Percentiles rank a stretch among this genome's conserved stretches.
Evolutionary conservation across 2,329 filamentous ascomycete genomes (phyloP).

Genomic region (Fusarium avenaceum): DNA sequence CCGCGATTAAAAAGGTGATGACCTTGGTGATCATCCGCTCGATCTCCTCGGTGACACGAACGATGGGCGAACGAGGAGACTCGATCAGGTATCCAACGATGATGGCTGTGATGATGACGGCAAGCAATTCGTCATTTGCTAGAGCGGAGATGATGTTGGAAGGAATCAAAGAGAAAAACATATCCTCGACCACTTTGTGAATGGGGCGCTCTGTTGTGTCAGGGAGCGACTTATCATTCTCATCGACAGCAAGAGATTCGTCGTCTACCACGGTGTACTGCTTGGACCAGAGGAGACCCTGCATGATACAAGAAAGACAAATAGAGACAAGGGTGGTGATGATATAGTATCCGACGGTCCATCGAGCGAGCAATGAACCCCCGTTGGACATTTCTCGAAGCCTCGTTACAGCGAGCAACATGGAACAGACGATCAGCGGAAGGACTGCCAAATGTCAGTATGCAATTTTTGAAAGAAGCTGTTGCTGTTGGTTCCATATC

Average conservation of each 20-base stretch:
- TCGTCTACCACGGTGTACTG: constrained; percentile 58
- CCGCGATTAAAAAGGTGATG: constrained; percentile 63
- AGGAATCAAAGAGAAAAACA: constrained; percentile 65
- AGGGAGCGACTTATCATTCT: constrained; percentile 28
- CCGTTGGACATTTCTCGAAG: constrained; percentile 61
- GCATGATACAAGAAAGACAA: constrained; percentile 61
- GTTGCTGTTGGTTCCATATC: not conserved
- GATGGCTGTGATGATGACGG: constrained; percentile 62
- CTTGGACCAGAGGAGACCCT: constrained; percentile 62
- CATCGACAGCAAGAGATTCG: constrained; percentile 48
- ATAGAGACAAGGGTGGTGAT: constrained; percentile 65
- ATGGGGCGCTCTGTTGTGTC: constrained; percentile 53
- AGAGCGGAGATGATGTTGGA: constrained; percentile 63
- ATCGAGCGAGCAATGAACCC: constrained; percentile 60
- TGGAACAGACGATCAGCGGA: constrained; percentile 65
- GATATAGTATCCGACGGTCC: constrained; percentile 65
- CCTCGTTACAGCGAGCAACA: constrained; percentile 65
- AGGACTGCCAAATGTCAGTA: constrained; percentile 55
- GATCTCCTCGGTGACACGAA: constrained; percentile 61
- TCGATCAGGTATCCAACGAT: constrained; percentile 63
- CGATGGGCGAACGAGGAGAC: constrained; percentile 52
- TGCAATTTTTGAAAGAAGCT: not conserved
- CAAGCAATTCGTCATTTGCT: constrained; percentile 61
- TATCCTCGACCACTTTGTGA: constrained; percentile 61
- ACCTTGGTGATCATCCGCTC: constrained; percentile 62